A percentile compares a stretch with the other conserved stretches of the same genome.
phyloP scores from a whole-genome alignment of 2,329 filamentous ascomycete species.

The Fusarium sp. region DNA sequence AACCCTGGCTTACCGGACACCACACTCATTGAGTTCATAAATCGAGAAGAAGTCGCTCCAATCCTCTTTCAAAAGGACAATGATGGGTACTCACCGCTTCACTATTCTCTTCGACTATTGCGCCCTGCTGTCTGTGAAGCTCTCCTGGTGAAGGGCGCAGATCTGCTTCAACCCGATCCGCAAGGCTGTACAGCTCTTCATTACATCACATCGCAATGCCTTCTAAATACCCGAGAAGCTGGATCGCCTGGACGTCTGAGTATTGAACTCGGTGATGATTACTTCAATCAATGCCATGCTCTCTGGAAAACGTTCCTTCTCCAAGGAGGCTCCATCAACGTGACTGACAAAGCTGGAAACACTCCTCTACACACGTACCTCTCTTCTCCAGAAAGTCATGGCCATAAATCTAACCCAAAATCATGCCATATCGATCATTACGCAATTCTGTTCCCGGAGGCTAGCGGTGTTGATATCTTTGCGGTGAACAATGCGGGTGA shows the following conservation, averaged over 20 bases:
- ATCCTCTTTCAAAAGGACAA: slow-evolving; percentile 18
- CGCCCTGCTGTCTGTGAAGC: slow-evolving; percentile 32
- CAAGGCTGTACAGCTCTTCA: slow-evolving; percentile 33
- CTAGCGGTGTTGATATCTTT: slow-evolving; percentile 29
- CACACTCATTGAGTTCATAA: slow-evolving; percentile 27
- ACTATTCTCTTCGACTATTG: slow-evolving; percentile 26
- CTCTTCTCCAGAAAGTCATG: background rate
- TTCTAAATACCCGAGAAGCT: background rate
- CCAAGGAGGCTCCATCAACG: slow-evolving; percentile 31
- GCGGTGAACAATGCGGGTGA: slow-evolving; percentile 29
- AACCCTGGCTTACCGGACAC: slow-evolving; percentile 25
- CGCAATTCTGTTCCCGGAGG: slow-evolving; percentile 22
- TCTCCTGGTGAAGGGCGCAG: slow-evolving; percentile 28
- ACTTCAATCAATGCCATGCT: slow-evolving; percentile 14
- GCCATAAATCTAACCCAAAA: fast-evolving
- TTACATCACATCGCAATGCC: slow-evolving; percentile 31
- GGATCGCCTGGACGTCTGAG: background rate
- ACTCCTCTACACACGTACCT: slow-evolving; percentile 32
- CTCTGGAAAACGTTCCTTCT: slow-evolving; percentile 23
- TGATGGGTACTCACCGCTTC: slow-evolving; percentile 21
- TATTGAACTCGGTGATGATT: background rate
- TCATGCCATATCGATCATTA: slow-evolving; percentile 32
- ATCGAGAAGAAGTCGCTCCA: slow-evolving; percentile 21
- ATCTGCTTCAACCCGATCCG: slow-evolving; percentile 24
- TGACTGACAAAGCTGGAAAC: slow-evolving; percentile 24